Conservation (phyloP, 495 filamentous ascomycete species). For the Podospora pseudopauciseta region DNA sequence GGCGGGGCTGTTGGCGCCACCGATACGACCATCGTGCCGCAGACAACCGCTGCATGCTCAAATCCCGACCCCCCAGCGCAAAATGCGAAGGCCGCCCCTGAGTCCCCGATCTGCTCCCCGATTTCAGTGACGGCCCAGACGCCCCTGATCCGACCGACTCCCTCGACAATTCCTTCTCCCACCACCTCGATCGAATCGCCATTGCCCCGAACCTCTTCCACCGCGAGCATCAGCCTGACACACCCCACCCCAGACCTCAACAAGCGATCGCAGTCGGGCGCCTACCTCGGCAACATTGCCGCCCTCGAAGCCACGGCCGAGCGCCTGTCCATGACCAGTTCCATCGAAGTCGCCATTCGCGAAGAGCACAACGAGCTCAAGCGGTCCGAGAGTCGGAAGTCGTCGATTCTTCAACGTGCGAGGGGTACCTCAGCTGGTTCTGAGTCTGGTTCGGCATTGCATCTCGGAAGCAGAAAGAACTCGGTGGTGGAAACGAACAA, state of each 20-base stretch:
- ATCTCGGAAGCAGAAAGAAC: slow-evolving; percentile 56
- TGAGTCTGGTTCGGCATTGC: slow-evolving; percentile 38
- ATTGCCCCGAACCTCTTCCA: slow-evolving; percentile 59
- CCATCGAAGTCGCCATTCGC: slow-evolving; percentile 77
- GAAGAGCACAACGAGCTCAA: slow-evolving; percentile 77
- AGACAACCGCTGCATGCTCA: slow-evolving; percentile 13
- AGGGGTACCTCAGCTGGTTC: slow-evolving; percentile 24
- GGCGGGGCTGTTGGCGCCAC: slow-evolving; percentile 8
- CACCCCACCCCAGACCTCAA: slow-evolving; percentile 77
- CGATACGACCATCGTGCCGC: slow-evolving; percentile 12
- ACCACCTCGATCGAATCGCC: slow-evolving; percentile 38
- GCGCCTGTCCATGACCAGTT: slow-evolving; percentile 71
- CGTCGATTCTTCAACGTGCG: slow-evolving; percentile 45
- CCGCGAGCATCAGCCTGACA: slow-evolving; percentile 55
- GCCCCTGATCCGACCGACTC: slow-evolving; percentile 26
- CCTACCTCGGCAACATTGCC: slow-evolving; percentile 73
- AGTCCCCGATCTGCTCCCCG: slow-evolving; percentile 4
- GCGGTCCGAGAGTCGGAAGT: slow-evolving; percentile 58
- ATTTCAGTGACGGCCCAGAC: slow-evolving; percentile 14
- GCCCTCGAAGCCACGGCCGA: slow-evolving; percentile 79
- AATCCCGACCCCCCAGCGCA: slow-evolving; percentile 4
- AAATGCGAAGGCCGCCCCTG: background rate
- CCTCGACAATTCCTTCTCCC: slow-evolving; percentile 19
- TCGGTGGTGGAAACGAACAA: slow-evolving; percentile 67
- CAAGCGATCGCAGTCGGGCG: slow-evolving; percentile 66